Conservation (phyloP, 192 early-diverging fungal species). For the Dispira parvispora region DNA sequence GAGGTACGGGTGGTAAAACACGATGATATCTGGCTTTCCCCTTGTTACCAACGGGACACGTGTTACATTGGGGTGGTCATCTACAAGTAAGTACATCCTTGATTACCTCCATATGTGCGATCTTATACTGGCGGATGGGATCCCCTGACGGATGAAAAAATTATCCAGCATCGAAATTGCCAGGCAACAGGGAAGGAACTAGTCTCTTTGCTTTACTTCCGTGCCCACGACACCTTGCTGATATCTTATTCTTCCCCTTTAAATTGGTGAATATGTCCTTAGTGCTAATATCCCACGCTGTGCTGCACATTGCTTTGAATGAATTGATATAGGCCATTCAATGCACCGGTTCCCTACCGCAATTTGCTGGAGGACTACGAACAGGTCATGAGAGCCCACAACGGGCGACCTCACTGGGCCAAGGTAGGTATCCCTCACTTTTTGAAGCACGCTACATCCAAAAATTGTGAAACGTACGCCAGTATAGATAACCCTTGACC, state of each 20-base stretch:
- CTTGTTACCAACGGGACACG: conserved; percentile 38
- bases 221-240: neutral
- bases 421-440: conserved; percentile 22
- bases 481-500: no score
- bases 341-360: conserved; percentile 45
- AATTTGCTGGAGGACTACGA: conserved; percentile 55
- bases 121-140: neutral
- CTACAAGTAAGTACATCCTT: conserved; percentile 29
- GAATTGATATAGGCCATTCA: conserved; percentile 34
- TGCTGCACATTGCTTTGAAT: no score
- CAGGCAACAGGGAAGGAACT: neutral
- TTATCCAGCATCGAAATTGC: neutral
- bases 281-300: neutral
- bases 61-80: conserved; percentile 68
- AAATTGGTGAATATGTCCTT: neutral
- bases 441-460: no score
- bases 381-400: conserved; percentile 44
- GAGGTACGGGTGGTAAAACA: conserved; percentile 50
- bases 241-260: neutral
- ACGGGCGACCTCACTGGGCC: conserved; percentile 63
- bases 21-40: conserved; percentile 56
- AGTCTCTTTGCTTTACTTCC: neutral
- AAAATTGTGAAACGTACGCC: no score
- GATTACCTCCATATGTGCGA: neutral
- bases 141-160: neutral